Evolutionary conservation across 129 eudicot genomes (phyloP).

Genomic region (Tagetes patula): DNA sequence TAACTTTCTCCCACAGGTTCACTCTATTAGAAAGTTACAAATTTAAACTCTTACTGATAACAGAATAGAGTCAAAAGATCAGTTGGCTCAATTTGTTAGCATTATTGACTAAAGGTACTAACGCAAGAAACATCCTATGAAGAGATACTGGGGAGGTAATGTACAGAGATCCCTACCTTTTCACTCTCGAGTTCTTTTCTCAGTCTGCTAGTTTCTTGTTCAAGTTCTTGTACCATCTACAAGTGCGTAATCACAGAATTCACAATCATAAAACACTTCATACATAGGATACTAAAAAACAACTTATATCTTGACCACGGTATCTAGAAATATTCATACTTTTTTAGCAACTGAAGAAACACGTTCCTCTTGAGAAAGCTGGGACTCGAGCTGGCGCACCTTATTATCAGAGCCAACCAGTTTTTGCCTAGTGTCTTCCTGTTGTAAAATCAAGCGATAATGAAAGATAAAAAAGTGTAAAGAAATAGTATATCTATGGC

Average conservation of each 20-base stretch:
- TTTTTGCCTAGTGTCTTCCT: conserved; percentile 87
- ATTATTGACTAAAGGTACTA: neutral
- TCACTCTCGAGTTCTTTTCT: conserved; percentile 82
- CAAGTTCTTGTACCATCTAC: conserved; percentile 85
- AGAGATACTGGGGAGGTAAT: conserved; percentile 10
- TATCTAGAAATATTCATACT: conserved; percentile 35
- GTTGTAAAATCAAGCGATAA: conserved; percentile 25
- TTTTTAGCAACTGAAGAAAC: conserved; percentile 49
- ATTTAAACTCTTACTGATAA: neutral
- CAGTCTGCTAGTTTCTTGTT: conserved; percentile 59
- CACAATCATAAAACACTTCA: neutral
- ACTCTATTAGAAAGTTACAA: neutral
- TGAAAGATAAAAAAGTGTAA: conserved; percentile 16
- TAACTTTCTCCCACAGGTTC: neutral
- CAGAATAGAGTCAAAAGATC: neutral
- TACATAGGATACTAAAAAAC: neutral
- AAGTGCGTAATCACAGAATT: conserved; percentile 26
- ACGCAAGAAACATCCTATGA: conserved; percentile 1
- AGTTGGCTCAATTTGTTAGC: neutral
- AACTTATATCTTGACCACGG: conserved; percentile 17
- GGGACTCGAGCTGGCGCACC: conserved; percentile 79
- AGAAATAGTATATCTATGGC: conserved; percentile 8
- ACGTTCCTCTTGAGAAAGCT: conserved; percentile 55
- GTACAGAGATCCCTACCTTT: conserved; percentile 63
- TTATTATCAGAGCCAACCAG: conserved; percentile 73